A percentile compares a stretch with the other conserved stretches of the same genome.
phyloP scores from a whole-genome alignment of 345 rosid species.

The Kandelia obovata region DNA sequence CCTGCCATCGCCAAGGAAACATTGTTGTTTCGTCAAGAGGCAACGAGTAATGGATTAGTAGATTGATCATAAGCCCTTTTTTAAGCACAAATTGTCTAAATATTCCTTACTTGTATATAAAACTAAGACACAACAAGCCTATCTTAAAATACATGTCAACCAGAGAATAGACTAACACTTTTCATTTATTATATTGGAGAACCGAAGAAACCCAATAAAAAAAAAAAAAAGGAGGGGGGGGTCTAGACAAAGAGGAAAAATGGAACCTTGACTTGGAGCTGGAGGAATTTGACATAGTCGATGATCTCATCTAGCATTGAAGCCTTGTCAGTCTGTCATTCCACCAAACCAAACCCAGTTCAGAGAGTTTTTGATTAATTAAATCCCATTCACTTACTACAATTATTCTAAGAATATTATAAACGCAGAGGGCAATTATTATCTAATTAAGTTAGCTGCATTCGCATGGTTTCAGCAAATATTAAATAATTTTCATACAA shows the following conservation, averaged over 20 bases:
- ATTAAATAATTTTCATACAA: too few relatives aligned
- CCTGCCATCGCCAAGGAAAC: conserved; percentile 34
- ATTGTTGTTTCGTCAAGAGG: too few relatives aligned
- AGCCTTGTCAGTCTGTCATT: conserved; percentile 96
- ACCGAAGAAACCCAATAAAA: background rate
- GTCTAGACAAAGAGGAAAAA: background rate
- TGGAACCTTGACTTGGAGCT: conserved; percentile 97
- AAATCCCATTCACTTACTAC: too few relatives aligned
- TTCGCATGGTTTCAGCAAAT: too few relatives aligned
- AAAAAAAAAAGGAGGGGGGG: background rate
- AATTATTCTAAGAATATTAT: background rate
- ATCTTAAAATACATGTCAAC: conserved; percentile 3
- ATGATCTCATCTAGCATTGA: conserved; percentile 99
- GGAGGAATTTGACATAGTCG: conserved; percentile 98
- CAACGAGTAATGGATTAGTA: too few relatives aligned
- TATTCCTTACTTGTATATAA: too few relatives aligned
- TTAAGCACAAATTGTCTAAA: background rate
- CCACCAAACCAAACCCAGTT: conserved; percentile 13
- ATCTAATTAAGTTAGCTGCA: background rate
- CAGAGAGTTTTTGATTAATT: background rate
- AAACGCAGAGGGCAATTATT: background rate
- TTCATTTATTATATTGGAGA: background rate
- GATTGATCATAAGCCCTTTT: background rate
- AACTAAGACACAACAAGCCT: background rate
- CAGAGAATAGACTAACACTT: background rate